A percentile compares a stretch with the other conserved stretches of the same genome.
Conservation (phyloP, 352 stramenopile species). For the Plasmopara viticola region DNA sequence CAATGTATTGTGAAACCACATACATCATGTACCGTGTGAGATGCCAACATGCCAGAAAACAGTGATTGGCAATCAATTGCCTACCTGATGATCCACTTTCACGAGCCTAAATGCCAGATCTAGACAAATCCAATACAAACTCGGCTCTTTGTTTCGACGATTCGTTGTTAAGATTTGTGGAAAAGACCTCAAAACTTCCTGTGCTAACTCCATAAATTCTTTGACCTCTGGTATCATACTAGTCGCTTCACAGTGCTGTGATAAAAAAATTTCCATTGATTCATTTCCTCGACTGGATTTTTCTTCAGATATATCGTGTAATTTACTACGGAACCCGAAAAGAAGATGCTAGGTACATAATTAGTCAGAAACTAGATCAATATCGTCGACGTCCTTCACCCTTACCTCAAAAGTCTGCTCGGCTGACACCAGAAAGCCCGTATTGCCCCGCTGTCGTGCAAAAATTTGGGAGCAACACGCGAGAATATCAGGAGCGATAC, state of each 20-base stretch:
- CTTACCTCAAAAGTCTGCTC: slow-evolving; percentile 28
- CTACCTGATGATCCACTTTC: slow-evolving; percentile 53
- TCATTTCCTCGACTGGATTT: slow-evolving; percentile 16
- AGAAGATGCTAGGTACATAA: slow-evolving; percentile 26
- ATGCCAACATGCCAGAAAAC: background rate
- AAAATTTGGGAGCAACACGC: slow-evolving; percentile 37
- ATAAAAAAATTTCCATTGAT: slow-evolving; percentile 31
- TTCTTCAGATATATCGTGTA: slow-evolving; percentile 29
- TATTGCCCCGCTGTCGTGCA: slow-evolving; percentile 27
- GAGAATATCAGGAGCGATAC: slow-evolving; percentile 36
- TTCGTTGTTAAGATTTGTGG: slow-evolving; percentile 27
- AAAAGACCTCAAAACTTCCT: slow-evolving; percentile 38
- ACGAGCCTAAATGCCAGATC: slow-evolving; percentile 43
- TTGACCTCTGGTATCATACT: slow-evolving; percentile 41
- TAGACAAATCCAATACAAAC: slow-evolving; percentile 36
- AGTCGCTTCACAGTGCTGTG: slow-evolving; percentile 27
- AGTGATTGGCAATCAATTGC: background rate
- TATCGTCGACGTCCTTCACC: background rate
- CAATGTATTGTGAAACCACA: background rate
- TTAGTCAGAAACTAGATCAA: background rate
- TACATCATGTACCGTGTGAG: background rate
- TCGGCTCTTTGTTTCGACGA: slow-evolving; percentile 18
- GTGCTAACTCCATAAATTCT: slow-evolving; percentile 43
- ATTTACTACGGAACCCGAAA: slow-evolving; percentile 30
- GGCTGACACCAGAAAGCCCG: slow-evolving; percentile 17